Conservation (phyloP, 73 alveolate species). For the Paramecium biaurelia region DNA sequence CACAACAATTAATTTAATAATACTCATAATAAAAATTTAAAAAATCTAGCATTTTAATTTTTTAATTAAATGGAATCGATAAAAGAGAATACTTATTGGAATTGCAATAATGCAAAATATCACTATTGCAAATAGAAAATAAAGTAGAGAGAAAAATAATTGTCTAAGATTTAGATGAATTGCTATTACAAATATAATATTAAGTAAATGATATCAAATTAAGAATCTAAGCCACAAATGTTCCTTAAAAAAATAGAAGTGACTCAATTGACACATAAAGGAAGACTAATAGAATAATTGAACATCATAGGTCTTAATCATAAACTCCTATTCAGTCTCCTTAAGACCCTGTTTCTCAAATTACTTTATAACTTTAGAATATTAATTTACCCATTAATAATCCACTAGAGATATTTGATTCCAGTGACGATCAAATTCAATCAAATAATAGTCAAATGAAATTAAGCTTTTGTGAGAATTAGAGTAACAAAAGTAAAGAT, state of each 20-base stretch:
- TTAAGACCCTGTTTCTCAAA: not conserved
- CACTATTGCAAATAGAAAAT: not conserved
- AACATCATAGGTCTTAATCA: not conserved
- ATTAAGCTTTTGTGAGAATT: not conserved
- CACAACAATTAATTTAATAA: not conserved
- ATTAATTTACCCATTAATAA: not conserved
- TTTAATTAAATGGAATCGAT: not conserved
- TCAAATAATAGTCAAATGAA: not conserved
- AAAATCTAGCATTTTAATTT: not conserved
- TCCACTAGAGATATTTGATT: not conserved
- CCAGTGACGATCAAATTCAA: not conserved
- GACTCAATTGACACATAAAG: not conserved
- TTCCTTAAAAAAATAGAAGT: not conserved
- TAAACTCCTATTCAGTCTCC: not conserved
- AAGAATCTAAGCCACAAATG: not conserved
- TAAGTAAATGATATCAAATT: not conserved
- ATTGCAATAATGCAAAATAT: not conserved
- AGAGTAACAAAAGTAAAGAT: not conserved
- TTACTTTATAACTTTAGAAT: not conserved
- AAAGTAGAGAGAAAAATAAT: not conserved
- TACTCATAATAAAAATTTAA: not conserved
- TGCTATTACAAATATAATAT: not conserved
- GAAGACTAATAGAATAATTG: not conserved
- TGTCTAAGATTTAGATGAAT: not conserved
- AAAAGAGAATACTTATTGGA: not conserved